A percentile compares a stretch with the other conserved stretches of the same genome.
Conservation (phyloP, 2,329 filamentous ascomycete genomes). For the Monilinia fructigena region DNA sequence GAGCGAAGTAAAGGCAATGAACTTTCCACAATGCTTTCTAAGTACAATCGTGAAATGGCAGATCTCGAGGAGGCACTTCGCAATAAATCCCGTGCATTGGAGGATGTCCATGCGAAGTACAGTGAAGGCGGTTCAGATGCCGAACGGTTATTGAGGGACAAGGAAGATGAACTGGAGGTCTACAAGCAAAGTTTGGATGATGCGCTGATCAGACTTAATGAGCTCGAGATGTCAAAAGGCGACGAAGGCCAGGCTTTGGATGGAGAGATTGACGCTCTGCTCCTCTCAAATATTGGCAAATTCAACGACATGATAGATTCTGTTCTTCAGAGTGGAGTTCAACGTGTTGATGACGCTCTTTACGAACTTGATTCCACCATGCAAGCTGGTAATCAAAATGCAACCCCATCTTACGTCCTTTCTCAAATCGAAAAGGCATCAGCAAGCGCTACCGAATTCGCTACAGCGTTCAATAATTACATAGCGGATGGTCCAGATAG, state of each 20-base stretch:
- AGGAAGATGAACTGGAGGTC: slow-evolving; percentile 96
- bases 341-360: slow-evolving; percentile 91
- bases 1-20: slow-evolving; percentile 94
- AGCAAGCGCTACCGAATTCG: slow-evolving; percentile 92
- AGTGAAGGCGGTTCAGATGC: slow-evolving; percentile 82
- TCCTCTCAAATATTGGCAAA: slow-evolving; percentile 83
- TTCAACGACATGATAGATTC: slow-evolving; percentile 98
- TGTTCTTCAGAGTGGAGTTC: slow-evolving; percentile 86
- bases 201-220: slow-evolving; percentile 86
- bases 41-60: slow-evolving; percentile 96
- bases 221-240: slow-evolving; percentile 73
- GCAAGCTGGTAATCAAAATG: slow-evolving; percentile 98
- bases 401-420: slow-evolving; percentile 88
- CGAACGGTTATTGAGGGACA: slow-evolving; percentile 81
- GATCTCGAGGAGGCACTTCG: slow-evolving; percentile 90
- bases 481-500: slow-evolving; percentile 94
- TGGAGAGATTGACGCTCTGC: slow-evolving; percentile 84
- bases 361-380: slow-evolving; percentile 97
- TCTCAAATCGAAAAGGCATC: slow-evolving; percentile 98
- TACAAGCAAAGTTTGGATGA: slow-evolving; percentile 99
- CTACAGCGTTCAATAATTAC: slow-evolving; percentile 97
- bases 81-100: slow-evolving; percentile 82
- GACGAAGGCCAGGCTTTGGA: slow-evolving; percentile 80
- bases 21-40: slow-evolving; percentile 87
- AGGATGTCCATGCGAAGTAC: slow-evolving; percentile 76